phyloP scores from a whole-genome alignment of 2,329 filamentous ascomycete species.

The Elsinoe ampelina region DNA sequence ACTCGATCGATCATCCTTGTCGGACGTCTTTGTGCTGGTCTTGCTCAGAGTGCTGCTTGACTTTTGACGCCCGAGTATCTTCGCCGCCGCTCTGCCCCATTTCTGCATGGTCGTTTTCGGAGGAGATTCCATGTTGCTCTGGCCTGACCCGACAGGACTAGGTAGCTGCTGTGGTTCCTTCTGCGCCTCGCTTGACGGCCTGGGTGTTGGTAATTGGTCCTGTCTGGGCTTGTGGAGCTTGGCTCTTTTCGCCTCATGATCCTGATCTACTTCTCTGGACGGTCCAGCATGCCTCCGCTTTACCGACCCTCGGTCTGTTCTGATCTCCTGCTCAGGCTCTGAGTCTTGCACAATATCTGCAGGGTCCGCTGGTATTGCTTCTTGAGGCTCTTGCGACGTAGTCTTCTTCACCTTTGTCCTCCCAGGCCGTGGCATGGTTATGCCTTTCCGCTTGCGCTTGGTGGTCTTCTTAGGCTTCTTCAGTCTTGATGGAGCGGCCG shows the following conservation, averaged over 20 bases:
- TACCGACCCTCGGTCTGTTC: background rate
- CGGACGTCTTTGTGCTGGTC: background rate
- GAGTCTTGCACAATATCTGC: background rate
- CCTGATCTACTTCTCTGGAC: background rate
- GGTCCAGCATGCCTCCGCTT: background rate
- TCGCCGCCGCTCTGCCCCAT: background rate
- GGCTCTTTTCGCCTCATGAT: background rate
- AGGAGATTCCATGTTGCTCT: background rate
- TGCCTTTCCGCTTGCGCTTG: background rate
- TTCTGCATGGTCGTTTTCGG: background rate
- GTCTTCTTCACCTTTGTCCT: background rate
- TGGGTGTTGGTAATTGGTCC: background rate
- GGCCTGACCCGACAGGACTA: background rate
- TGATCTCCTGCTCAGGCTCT: background rate
- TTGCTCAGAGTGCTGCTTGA: background rate
- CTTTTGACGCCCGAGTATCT: background rate
- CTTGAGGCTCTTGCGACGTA: background rate
- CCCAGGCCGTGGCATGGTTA: conserved; percentile 1
- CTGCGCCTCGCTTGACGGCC: background rate
- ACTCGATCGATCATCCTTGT: background rate
- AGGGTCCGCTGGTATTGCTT: background rate
- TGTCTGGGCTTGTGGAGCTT: background rate
- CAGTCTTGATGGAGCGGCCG: background rate
- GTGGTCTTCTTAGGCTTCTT: conserved; percentile 5
- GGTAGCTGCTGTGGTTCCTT: background rate